Evolutionary conservation across 2,329 filamentous ascomycete species (phyloP), one percentile per base, ranked within the genome.

Genomic region (Ambrosiella xylebori): DNA sequence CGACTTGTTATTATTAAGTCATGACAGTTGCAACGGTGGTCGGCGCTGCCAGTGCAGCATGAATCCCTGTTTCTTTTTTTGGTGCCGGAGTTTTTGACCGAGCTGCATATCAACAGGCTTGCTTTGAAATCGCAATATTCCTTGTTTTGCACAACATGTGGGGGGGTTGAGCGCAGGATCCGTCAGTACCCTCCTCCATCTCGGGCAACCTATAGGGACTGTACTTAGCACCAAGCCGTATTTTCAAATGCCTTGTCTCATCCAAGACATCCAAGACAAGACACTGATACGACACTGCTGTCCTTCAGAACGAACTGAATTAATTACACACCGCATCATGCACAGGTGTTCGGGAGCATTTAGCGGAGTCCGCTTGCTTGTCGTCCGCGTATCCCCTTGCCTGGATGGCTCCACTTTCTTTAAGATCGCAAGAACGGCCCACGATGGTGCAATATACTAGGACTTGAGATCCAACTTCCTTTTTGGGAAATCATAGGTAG

Each of bases 381-480:
- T 8, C 27, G 37, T 9, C 11, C 38, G 15, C 17, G 38, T 55
- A 13, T 40, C 36, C 19, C 8, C 9, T 27, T 38, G 15, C 11
- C 19, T 50, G 13, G 38, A 27, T 52, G 19, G 47, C 58, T 49
- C 58, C 54, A 57, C 58, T 49, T 57, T 50, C 35, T 11, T 1
- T 39, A 40, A 2, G 39, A 71, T 72, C 75, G 73, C 74, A 67
- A 67, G 54, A 56, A 53, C 44, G 17, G 50, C 64, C 64, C 66
- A 64, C 68, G 72, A 81, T 81, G 76, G 74, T 76, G 78, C 76
- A 74, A 81, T 81, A 76, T 68, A 77, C 72, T 77, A 77, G 80
- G 78, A 80, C 73, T 70, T 71, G 17, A 51, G 61, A 37, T 39
- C 36, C 52, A 49, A 56, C 54, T 56, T 56, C 54, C 54, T 17